Conservation (phyloP, 2,329 filamentous ascomycete genomes). For the Dactylellina cionopaga region DNA sequence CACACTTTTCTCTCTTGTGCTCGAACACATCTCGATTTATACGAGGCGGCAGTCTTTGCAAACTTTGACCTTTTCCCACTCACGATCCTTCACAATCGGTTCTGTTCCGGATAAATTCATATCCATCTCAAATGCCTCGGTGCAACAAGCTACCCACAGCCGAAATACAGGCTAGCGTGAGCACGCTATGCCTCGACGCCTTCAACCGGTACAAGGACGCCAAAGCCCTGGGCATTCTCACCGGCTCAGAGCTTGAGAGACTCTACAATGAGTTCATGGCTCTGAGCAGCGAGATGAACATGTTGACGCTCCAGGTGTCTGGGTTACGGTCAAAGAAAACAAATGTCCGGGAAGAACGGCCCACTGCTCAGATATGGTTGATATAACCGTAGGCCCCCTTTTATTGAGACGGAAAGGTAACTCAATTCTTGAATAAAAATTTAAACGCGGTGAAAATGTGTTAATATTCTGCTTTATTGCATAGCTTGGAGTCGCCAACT, state of each 20-base stretch:
- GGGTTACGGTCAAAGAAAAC: constrained; percentile 19
- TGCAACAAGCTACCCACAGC: constrained; percentile 42
- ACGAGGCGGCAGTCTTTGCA: too few species aligned
- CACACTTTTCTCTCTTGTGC: constrained; percentile 16
- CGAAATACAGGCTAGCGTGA: constrained; percentile 50
- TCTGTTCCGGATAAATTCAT: background rate
- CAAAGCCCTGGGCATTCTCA: constrained; percentile 24
- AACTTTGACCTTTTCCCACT: background rate
- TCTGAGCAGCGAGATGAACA: constrained; percentile 45
- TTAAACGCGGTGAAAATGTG: too few species aligned
- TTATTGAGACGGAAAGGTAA: background rate
- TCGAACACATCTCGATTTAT: background rate
- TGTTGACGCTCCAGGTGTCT: constrained; percentile 38
- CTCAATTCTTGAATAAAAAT: too few species aligned
- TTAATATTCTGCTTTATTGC: too few species aligned
- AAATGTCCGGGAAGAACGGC: constrained; percentile 3
- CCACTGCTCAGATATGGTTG: constrained; percentile 39
- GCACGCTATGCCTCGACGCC: constrained; percentile 49
- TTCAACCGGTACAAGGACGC: constrained; percentile 44
- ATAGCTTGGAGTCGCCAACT: too few species aligned
- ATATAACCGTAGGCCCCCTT: constrained; percentile 9
- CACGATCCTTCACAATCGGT: background rate
- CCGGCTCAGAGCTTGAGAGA: constrained; percentile 9
- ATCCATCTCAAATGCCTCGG: constrained; percentile 32
- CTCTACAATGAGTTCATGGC: constrained; percentile 44